Evolutionary conservation across 2,329 filamentous ascomycete species (phyloP), one percentile per base, ranked within the genome.

Genomic region (Cytospora piceicola): DNA sequence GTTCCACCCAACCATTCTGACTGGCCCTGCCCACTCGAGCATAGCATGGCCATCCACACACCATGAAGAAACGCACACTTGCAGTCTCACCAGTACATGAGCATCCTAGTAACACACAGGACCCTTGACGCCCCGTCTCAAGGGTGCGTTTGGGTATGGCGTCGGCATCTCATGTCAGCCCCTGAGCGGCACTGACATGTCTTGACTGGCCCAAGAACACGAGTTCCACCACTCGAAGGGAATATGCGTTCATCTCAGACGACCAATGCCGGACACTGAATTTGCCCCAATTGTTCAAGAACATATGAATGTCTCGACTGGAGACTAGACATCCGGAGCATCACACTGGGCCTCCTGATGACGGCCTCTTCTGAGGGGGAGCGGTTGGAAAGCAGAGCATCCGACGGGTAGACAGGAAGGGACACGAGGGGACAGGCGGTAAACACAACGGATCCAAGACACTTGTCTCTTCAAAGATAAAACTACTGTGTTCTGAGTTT

Each of bases 371-470:
- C 36, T 24, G 20, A 32, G 36, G 46, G 30, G 29, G 61, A 54
- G 60, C 66, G 66, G 66, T 55, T 66, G 60, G 58, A 58, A 59
- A 51, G 59, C 30, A 60, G 60, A 52, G 56, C 63, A 68, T 68
- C 63, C 66, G 63, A 54, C 59, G 39, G 27, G 51, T 22, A 51
- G 36, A 24, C 46, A 56, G 34, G 30, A 56, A 54, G 58, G 39
- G 20, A 46, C 62, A 61, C 55, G 49, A 63, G 64, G 42, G 24
- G 59, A 61, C 53, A 63, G 65, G 65, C 67, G 65, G 65, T 63
- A 69, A 69, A 69, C 67, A 68, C 64, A 62, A 68, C 67, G 57
- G 54, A 58, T 46, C 60, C 61, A 67, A 64, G 61, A 68, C 67
- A 67, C 58, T 60, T 56, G 66, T 46, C 63, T 57, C 59, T 22